phyloP scores from a whole-genome alignment of 2,329 filamentous ascomycete genomes.

The Fusarium praegraminearum region DNA sequence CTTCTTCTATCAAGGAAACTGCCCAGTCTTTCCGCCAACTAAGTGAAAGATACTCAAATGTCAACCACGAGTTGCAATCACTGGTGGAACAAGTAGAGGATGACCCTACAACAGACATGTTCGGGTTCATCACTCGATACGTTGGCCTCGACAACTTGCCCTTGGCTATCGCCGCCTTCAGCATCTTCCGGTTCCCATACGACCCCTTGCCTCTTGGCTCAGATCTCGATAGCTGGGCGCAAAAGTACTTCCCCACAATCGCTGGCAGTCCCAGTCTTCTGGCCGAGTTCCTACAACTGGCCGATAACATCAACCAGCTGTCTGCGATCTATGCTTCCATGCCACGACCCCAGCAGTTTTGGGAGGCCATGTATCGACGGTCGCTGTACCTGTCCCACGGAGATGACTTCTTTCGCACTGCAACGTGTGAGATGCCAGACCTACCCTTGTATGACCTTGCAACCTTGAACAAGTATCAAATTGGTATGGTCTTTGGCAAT shows the following conservation, averaged over 20 bases:
- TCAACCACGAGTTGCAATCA: neutral
- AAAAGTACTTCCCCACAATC: neutral
- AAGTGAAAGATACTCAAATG: neutral
- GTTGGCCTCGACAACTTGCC: too few species aligned
- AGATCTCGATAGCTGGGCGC: neutral
- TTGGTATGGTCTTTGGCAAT: neutral
- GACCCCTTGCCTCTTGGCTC: neutral
- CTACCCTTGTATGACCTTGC: neutral
- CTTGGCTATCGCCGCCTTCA: neutral
- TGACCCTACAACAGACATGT: too few species aligned
- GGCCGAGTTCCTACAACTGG: conserved; percentile 17
- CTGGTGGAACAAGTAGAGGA: neutral
- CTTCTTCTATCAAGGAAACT: neutral
- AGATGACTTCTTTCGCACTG: too few species aligned
- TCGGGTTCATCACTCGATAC: neutral
- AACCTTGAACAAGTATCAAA: neutral
- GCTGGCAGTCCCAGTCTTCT: neutral
- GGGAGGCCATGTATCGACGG: neutral
- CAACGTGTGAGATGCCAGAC: neutral
- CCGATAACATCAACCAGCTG: conserved; percentile 11
- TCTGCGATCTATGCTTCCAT: neutral
- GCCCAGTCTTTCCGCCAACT: neutral
- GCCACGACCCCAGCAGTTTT: neutral
- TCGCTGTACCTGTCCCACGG: neutral
- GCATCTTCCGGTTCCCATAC: neutral